Base-by-base conservation (phyloP, 352 stramenopile species). In the Pythium chondricola region DNA sequence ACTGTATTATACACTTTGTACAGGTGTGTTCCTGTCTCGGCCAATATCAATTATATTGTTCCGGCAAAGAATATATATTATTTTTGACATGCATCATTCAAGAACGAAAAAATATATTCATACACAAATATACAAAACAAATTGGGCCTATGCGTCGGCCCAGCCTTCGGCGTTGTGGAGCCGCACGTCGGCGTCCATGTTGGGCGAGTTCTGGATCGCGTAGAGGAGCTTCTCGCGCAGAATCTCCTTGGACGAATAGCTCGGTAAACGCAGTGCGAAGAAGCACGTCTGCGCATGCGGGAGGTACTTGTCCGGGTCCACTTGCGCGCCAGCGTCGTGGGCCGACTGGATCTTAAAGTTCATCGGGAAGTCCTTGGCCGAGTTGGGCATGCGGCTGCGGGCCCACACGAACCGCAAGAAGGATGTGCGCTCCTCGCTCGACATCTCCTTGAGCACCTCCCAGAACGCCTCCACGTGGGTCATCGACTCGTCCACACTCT, bases 241-340 rank as follows among this genome's bases (percentile, higher is more conserved):
- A n/a, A 90, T 68, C 36, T 96, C 85, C 56, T 95, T 87, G 25
- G 68, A 90, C 38, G 86, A 94, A 67, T 99, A 99, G 43, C 83
- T 67, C 18, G 97, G 97, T 22, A 99, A 68, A 0, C 88, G 90
- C 43, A 99, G 68, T 14, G 90, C 95, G 64, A 99, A 99, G 76
- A 99, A 99, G 63, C 97, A 99, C 8, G 97, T 99, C 56, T 98
- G 97, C n/a, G 96, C 96, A 60, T 98, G 96, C 33, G 96, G 96
- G 32, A 99, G 66, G 55, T 98, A 98, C 48, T 87, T 67, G 54
- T 97, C 87, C 1, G 85, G 82, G 9, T 91, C 65, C 16, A 68
- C 65, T 29, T 75, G 70, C 24, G 79, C 68, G n/a, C 83, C 81
- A 3, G 80, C 75, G 54, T 93, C 83, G 54, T 93, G 81, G 6